Conservation (phyloP, 305 asterid species). For the Fraxinus dipetala region DNA sequence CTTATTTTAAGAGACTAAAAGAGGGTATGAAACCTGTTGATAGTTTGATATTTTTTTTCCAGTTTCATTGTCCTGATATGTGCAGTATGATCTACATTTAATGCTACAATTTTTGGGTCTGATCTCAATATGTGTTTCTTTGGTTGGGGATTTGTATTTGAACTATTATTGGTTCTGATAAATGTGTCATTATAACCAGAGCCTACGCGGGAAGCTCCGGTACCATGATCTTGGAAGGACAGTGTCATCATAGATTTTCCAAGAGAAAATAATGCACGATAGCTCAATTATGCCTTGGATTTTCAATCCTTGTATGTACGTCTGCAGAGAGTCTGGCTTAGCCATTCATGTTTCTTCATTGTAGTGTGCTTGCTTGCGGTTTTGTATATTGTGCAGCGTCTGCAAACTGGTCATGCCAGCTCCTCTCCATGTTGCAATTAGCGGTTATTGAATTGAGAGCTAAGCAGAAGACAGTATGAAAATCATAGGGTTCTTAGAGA, state of each 20-base stretch:
- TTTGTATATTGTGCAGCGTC: conserved; percentile 42
- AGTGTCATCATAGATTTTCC: conserved; percentile 27
- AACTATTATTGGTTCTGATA: background rate
- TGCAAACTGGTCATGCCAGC: conserved; percentile 30
- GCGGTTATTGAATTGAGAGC: conserved; percentile 21
- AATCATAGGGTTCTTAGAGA: conserved; percentile 16
- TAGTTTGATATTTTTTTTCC: background rate
- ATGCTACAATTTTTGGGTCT: background rate
- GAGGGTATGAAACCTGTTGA: background rate
- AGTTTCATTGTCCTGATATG: background rate
- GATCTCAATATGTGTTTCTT: background rate
- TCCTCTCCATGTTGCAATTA: conserved; percentile 22
- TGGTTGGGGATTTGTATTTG: background rate
- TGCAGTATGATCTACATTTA: background rate
- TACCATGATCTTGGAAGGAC: conserved; percentile 20
- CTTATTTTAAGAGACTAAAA: background rate
- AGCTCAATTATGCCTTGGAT: conserved; percentile 42
- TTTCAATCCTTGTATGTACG: conserved; percentile 40
- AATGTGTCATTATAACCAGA: conserved; percentile 26
- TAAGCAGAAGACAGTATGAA: background rate
- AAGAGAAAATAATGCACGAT: conserved; percentile 30
- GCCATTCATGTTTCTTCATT: conserved; percentile 38
- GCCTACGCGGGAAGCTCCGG: conserved; percentile 11
- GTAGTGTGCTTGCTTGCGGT: conserved; percentile 41
- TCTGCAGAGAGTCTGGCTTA: conserved; percentile 31